Evolutionary conservation across 1,284 basidiomycete genomes (phyloP).

Genomic region (Meripilus lineatus): DNA sequence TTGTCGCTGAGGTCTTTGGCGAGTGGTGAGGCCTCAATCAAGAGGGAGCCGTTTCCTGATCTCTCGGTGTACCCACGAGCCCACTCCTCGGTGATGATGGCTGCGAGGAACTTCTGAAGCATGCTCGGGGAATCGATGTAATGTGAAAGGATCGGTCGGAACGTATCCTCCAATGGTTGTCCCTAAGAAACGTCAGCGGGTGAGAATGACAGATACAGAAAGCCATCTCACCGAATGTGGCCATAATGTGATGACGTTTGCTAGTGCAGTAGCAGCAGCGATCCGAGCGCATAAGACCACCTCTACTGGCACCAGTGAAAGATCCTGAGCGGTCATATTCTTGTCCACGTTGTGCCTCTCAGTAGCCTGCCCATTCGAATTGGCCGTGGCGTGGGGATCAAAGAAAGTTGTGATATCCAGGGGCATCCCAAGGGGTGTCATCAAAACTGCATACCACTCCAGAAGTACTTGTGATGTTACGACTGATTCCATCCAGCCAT

Average conservation of each 20-base stretch:
- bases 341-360: slow-evolving; percentile 95
- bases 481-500: slow-evolving; percentile 46
- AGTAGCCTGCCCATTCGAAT: slow-evolving; percentile 37
- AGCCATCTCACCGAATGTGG: slow-evolving; percentile 45
- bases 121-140: slow-evolving; percentile 88
- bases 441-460: slow-evolving; percentile 85
- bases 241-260: slow-evolving; percentile 68
- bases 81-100: slow-evolving; percentile 93
- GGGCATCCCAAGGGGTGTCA: slow-evolving; percentile 86
- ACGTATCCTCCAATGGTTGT: slow-evolving; percentile 49
- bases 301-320: slow-evolving; percentile 80
- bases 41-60: slow-evolving; percentile 26
- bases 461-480: slow-evolving; percentile 52
- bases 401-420: slow-evolving; percentile 77
- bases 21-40: slow-evolving; percentile 54
- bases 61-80: slow-evolving; percentile 51
- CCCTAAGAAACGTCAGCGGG: slow-evolving; percentile 18
- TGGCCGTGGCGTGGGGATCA: slow-evolving; percentile 45
- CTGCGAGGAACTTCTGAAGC: slow-evolving; percentile 84
- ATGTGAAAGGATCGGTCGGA: slow-evolving; percentile 67
- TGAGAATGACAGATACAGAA: too few species aligned
- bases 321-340: slow-evolving; percentile 90
- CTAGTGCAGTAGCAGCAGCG: slow-evolving; percentile 78
- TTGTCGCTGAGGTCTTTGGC: slow-evolving; percentile 63
- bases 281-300: slow-evolving; percentile 80